A percentile compares a stretch with the other conserved stretches of the same genome.
Conservation (phyloP, 768 basidiomycete genomes). For the Rhodotorula babjevae region DNA sequence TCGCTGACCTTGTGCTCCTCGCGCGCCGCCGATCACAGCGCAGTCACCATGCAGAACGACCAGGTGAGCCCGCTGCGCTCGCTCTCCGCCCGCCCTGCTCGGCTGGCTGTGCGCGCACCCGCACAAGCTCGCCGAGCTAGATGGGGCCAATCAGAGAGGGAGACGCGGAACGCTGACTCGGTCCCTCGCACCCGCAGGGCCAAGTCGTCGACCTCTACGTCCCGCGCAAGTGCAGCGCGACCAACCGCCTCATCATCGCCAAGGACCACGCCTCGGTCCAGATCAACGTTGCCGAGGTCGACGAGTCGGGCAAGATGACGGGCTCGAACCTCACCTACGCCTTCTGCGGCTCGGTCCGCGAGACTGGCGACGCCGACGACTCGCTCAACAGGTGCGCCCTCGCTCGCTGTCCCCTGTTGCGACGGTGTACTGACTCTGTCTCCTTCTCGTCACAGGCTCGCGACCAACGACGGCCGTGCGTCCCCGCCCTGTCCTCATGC, state of each 20-base stretch:
- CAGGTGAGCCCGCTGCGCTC: conserved; percentile 19
- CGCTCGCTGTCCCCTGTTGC: background rate
- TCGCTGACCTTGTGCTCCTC: background rate
- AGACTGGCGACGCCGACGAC: conserved; percentile 93
- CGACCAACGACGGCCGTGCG: conserved; percentile 91
- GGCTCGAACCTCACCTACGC: conserved; percentile 71
- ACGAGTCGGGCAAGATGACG: conserved; percentile 69
- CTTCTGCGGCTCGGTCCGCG: conserved; percentile 86
- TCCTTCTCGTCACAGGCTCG: conserved; percentile 54
- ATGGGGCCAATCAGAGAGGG: no score
- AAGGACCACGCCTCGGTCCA: conserved; percentile 99
- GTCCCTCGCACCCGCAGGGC: conserved; percentile 56
- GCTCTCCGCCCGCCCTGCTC: no score
- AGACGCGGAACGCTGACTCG: background rate
- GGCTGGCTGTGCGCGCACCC: no score
- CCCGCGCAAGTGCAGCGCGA: conserved; percentile 79
- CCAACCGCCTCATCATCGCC: conserved; percentile 88
- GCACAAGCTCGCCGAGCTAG: no score
- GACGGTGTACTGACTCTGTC: background rate
- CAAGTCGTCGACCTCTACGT: conserved; percentile 99
- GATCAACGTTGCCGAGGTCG: conserved; percentile 89
- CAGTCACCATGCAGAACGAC: conserved; percentile 41
- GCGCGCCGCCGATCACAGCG: background rate
- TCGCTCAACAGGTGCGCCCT: conserved; percentile 64
- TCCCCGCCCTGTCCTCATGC: conserved; percentile 11